Evolutionary conservation across 257 asterid genomes (phyloP), one percentile per base, ranked within the genome.

Genomic region (Solanum megistacrolobum): DNA sequence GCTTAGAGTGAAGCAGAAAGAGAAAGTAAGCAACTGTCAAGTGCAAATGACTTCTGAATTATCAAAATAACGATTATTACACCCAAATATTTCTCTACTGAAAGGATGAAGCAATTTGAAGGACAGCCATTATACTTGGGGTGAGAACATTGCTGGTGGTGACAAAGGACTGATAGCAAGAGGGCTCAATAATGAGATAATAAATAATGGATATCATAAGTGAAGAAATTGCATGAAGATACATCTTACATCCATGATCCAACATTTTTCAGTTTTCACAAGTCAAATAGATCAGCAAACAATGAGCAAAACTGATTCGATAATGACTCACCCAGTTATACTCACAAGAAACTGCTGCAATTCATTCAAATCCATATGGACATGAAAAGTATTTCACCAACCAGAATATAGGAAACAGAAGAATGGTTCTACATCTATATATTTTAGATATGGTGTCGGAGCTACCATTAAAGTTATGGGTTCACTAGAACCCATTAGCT

Each of bases 1-100:
- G 94, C 88, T 87, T 86, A 91, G 87, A 87, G 69, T 48, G 69
- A 29, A 48, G 20, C 11, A 27, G 29, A 46, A 82, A 48, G 29
- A 82, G 43, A 82, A 82, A 0, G 69, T 29, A 46, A 81, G 69
- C 5, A 5, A 31, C 20, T 2, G 6, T 10, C 43, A 29, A 82
- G 43, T 18, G 69, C 12, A 82, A 52, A 48, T 29, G 86, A 82
- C 86, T 48, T 82, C 41, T 10, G 18, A 3, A 31, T 18, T 18
- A 82, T 5, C 3, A 48, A 18, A 48, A 46, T 9, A 82, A 41
- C 20, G 12, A 29, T 46, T 48, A 48, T 20, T 18, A 48, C n/a
- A 48, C 20, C 68, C 66, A 29, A 81, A 9, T 48, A 82, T 14
- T 48, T 48, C 39, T 82, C 41, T 48, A 14, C 58, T 82, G 69